phyloP scores from a whole-genome alignment of 129 eudicot species.

The sunflower (Helianthus annuus) region DNA sequence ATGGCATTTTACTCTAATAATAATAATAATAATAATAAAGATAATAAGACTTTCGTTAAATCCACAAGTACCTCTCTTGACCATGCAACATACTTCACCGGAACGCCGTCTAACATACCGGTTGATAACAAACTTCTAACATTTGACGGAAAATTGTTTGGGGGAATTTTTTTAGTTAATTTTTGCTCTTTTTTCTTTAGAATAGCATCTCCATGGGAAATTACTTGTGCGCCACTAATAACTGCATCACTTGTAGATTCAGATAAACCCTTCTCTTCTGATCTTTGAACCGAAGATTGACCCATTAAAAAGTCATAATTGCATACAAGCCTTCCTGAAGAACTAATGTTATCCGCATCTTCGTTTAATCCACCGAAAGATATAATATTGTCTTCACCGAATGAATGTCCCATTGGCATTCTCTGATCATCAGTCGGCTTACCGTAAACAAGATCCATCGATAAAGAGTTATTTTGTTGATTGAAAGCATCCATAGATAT shows the following conservation, averaged over 20 bases:
- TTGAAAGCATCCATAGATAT: conserved; percentile 37
- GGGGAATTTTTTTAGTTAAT: conserved; percentile 38
- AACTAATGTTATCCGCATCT: conserved; percentile 35
- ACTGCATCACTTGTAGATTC: conserved; percentile 37
- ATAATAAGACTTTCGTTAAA: background rate
- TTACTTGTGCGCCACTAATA: conserved; percentile 29
- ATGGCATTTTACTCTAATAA: no score
- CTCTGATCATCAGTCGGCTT: conserved; percentile 33
- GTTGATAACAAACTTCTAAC: conserved; percentile 65
- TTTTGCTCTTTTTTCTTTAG: conserved; percentile 53
- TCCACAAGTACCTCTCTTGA: conserved; percentile 50
- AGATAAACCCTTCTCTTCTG: conserved; percentile 37
- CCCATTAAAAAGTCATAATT: conserved; percentile 58
- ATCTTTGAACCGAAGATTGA: conserved; percentile 38
- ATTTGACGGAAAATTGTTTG: conserved; percentile 63
- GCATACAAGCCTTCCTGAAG: conserved; percentile 55
- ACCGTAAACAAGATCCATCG: conserved; percentile 42
- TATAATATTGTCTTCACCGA: conserved; percentile 50
- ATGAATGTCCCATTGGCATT: conserved; percentile 37
- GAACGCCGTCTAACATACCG: conserved; percentile 64
- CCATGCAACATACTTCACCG: conserved; percentile 70
- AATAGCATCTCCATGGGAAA: conserved; percentile 26
- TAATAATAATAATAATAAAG: background rate
- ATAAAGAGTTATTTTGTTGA: conserved; percentile 28
- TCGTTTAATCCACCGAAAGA: conserved; percentile 56